Evolutionary conservation across 2,329 filamentous ascomycete genomes (phyloP).

Genomic region (Fusarium sp.): DNA sequence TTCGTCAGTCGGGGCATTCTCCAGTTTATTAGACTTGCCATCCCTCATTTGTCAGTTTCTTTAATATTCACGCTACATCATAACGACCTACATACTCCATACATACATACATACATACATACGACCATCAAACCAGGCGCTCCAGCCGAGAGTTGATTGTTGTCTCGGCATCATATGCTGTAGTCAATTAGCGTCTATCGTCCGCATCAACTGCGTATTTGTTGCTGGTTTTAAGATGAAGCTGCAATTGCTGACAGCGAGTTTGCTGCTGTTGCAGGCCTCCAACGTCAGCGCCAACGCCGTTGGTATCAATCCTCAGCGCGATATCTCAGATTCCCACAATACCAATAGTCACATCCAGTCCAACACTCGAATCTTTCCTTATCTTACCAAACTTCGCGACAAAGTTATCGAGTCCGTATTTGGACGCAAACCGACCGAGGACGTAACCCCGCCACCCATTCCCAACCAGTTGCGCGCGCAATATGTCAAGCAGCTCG

Average conservation of each 20-base stretch:
- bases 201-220: conserved; percentile 11
- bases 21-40: conserved; percentile 4
- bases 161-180: background rate
- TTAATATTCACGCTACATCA: conserved; percentile 32
- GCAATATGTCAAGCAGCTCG: conserved; percentile 82
- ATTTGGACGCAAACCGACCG: conserved; percentile 59
- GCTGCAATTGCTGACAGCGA: conserved; percentile 44
- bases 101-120: too few species aligned
- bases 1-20: conserved; percentile 10
- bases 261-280: conserved; percentile 46
- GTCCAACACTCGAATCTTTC: conserved; percentile 53
- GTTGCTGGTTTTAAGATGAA: conserved; percentile 31
- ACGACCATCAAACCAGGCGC: background rate
- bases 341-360: conserved; percentile 14
- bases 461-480: conserved; percentile 52
- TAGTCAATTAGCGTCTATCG: conserved; percentile 7
- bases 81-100: background rate
- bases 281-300: conserved; percentile 43
- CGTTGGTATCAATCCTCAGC: conserved; percentile 49
- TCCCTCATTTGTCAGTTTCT: conserved; percentile 17
- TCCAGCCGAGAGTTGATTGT: conserved; percentile 11
- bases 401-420: conserved; percentile 63
- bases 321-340: conserved; percentile 31
- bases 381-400: conserved; percentile 63
- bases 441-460: conserved; percentile 41